Conservation (phyloP, 2,329 filamentous ascomycete species). For the Pseudogymnoascus pannorum region DNA sequence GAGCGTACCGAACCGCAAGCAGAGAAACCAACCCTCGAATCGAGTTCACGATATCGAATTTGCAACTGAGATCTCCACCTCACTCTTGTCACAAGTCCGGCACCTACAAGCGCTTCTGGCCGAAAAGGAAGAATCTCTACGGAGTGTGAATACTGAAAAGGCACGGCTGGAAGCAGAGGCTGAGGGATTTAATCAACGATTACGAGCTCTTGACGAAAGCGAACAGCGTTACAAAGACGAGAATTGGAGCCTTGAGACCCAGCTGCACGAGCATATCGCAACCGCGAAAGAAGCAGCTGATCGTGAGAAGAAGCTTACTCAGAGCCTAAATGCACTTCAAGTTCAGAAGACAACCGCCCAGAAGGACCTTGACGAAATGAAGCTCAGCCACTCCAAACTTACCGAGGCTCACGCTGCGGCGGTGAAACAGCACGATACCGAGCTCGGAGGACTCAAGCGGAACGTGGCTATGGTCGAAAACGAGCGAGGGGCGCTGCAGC, state of each 20-base stretch:
- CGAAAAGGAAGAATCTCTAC: conserved; percentile 82
- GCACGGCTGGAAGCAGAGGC: conserved; percentile 75
- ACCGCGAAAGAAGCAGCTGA: conserved; percentile 69
- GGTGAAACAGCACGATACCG: conserved; percentile 80
- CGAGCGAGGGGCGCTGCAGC: conserved; percentile 70
- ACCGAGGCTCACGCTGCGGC: conserved; percentile 69
- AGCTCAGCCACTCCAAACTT: conserved; percentile 69
- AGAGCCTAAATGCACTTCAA: conserved; percentile 61
- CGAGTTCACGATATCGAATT: conserved; percentile 95
- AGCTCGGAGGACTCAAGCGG: conserved; percentile 75
- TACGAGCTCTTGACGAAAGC: conserved; percentile 81
- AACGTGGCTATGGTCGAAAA: conserved; percentile 70
- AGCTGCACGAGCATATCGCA: conserved; percentile 74
- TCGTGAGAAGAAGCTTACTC: conserved; percentile 73
- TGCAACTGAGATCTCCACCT: conserved; percentile 95
- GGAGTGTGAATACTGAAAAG: conserved; percentile 65
- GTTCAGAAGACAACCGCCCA: conserved; percentile 71
- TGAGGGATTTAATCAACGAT: conserved; percentile 69
- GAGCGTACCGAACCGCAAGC: conserved; percentile 75
- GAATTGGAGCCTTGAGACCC: conserved; percentile 95
- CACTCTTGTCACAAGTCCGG: conserved; percentile 85
- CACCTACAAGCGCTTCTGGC: conserved; percentile 78
- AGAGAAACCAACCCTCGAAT: conserved; percentile 82
- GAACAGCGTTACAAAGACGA: conserved; percentile 97
- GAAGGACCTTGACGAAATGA: conserved; percentile 86